Base-by-base conservation (phyloP, 495 filamentous ascomycete species). In the Aspergillus avenaceus region DNA sequence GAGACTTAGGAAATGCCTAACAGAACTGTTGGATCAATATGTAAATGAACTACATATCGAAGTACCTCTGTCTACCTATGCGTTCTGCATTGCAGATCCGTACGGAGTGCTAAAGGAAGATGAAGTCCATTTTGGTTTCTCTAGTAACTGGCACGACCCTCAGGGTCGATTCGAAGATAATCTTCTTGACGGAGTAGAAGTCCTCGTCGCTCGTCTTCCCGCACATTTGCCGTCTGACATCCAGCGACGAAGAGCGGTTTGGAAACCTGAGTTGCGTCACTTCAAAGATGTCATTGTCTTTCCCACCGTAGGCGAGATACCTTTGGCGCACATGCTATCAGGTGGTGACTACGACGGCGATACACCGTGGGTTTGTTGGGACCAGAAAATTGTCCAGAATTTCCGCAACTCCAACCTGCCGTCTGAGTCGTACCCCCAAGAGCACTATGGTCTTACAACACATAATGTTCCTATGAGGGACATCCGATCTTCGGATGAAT, bases 301-400 rank as follows among this genome's bases (percentile, higher is more conserved):
- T 57, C 76, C 93, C 0, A 76, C 77, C 0, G 80, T 79, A 55
- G 91, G 93, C 0, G 43, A 78, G 9, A 75, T 76, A 18, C 80
- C 90, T 0, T 76, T 95, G 1, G 93, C 91, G 0, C 79, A 83
- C 26, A 88, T 89, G 64, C 74, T 97, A 0, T 93, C 90, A 4
- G 93, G 92, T 12, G 93, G 93, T 8, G 93, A 98, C 66, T 97
- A 97, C 62, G 92, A 97, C 51, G 93, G 93, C 0, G 93, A 98
- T 55, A 85, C 77, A 32, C 87, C 84, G 0, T 93, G 90, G 91
- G 72, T 95, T 13, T 96, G 91, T 64, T 97, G 90, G 91, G 91
- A 97, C 50, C 74, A 75, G 2, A 70, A 69, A 0, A 81, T 97
- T 12, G 90, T 95, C 0, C 58, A 77, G 4, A 77, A 72, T n/a